Evolutionary conservation across 805 yeast species (phyloP), one percentile per base, ranked within the genome.

Genomic region (Ogataea ganodermae): DNA sequence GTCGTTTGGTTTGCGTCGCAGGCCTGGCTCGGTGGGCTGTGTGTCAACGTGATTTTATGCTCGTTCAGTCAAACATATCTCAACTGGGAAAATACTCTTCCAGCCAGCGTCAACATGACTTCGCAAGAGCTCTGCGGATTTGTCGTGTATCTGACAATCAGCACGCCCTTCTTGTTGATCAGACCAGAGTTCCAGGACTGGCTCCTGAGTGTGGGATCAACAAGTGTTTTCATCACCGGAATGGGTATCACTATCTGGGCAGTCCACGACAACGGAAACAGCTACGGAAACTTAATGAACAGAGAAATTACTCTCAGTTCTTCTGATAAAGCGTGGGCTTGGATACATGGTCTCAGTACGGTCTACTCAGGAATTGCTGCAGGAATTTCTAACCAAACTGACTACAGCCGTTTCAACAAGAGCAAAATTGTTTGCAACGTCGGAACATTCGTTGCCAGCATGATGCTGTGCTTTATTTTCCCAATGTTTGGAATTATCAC

Each of bases 1-100:
- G 65, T 72, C 28, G 73, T 78, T 33, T 77, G 78, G 75, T 73
- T 66, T 50, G 72, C 74, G 3, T 69, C 72, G 8, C 78, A 75
- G 49, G 62, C 78, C 0, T 76, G 66, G 57, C 66, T 75, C 13
- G 80, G 81, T 40, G 80, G 76, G 5, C 69, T 69, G 36, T 63
- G 75, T 40, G 55, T 76, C 4, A 65, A 69, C 13, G 62, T 68
- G 20, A 60, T 75, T 14, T 36, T 40, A 46, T 76, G 71, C 17
- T 60, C 72, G 31, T 66, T 72, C 58, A 68, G 70, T 51, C 63
- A 71, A 6, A 56, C 65, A 7, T 75, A 65, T 55, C 57, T 65
- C 57, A 63, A 59, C 33, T 62, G 76, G 60, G 60, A 65, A 45
- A 72, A 75, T 55, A 68, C 73, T 3, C 60, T 72, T 35, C 76